Percentiles rank a stretch among this genome's conserved stretches.
These are phyloP conservation scores for Datura wrightii DNA, from an alignment of 257 asterid species.

Conservation along the genomic window DNA sequence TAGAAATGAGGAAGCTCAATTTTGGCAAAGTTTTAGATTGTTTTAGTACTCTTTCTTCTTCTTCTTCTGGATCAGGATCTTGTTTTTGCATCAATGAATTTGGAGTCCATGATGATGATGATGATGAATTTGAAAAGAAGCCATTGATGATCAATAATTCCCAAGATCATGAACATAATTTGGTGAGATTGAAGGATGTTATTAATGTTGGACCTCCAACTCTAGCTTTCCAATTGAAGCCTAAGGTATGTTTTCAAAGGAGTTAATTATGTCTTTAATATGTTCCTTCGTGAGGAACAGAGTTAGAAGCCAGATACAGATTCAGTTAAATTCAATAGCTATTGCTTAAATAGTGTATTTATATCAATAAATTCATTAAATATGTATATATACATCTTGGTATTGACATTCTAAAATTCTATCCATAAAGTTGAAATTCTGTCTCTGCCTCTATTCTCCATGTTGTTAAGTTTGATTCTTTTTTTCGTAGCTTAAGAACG, in stretches of 20 bases:
- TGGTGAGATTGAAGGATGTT: constrained; percentile 46
- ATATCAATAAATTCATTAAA: background rate
- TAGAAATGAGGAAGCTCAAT: constrained; percentile 50
- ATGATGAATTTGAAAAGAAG: constrained; percentile 38
- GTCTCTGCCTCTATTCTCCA: too few species aligned
- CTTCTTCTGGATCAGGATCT: constrained; percentile 41
- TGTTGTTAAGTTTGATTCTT: too few species aligned
- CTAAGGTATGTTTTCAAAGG: constrained; percentile 43
- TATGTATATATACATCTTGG: background rate
- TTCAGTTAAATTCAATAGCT: background rate
- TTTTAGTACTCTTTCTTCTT: constrained; percentile 38
- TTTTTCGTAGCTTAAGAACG: too few species aligned
- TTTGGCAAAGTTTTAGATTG: constrained; percentile 50
- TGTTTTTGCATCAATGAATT: constrained; percentile 44
- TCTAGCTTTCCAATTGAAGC: constrained; percentile 55
- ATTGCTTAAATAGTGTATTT: background rate
- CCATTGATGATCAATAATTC: constrained; percentile 38
- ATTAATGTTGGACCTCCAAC: constrained; percentile 52
- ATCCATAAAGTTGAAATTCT: too few species aligned
- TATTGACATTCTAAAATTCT: too few species aligned
- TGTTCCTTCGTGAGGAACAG: rapidly evolving
- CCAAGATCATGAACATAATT: constrained; percentile 5
- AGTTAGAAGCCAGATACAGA: background rate
- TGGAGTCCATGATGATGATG: constrained; percentile 8
- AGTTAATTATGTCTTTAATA: background rate